Base-by-base conservation (phyloP, 1,139 yeast genomes). In the Pichia terricola region DNA sequence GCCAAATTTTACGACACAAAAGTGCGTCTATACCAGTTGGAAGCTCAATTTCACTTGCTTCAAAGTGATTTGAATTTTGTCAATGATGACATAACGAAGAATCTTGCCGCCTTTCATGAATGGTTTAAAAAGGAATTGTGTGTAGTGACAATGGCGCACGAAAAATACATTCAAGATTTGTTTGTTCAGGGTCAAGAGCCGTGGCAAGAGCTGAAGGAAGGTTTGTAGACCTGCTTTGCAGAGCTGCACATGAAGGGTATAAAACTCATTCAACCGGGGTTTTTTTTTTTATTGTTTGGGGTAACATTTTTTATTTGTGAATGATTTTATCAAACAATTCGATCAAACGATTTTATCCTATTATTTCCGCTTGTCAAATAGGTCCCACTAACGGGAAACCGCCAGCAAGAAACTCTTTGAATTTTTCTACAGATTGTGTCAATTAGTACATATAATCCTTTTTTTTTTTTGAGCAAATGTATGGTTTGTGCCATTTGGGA, bases 11-110 rank as follows among this genome's bases (percentile, higher is more conserved):
- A 61, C 4, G 62, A 64, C 34, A 57, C 76, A 35, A 69, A 68
- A 40, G 55, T 63, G 26, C 69, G 70, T 51, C 64, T 76, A 3
- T 60, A 59, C 8, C 67, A 68, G 9, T 63, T 75, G 43, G 77
- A 73, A 44, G 68, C 70, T 53, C 77, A 81, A 46, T 71, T 70
- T 43, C 68, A 62, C 8, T 67, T 76, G 31, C 67, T 74, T 65
- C 57, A 65, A 37, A 65, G 63, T 38, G 81, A 76, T 53, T 63
- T 73, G 31, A 60, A 70, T 2, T 64, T 62, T 45, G 70, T 76
- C 30, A 63, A 74, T 7, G 69, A 67, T 44, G 72, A 69, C 45
- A 55, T 60, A 2, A 46, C 50, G 44, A 44, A 43, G 10, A 55
- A 60, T 41, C 44, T 62, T 9, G 50, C 44, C 7, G 42, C 39